These are phyloP conservation scores for Sergeia podlipaevii DNA, from an alignment of 208 protist species.

Conservation along the genomic window DNA sequence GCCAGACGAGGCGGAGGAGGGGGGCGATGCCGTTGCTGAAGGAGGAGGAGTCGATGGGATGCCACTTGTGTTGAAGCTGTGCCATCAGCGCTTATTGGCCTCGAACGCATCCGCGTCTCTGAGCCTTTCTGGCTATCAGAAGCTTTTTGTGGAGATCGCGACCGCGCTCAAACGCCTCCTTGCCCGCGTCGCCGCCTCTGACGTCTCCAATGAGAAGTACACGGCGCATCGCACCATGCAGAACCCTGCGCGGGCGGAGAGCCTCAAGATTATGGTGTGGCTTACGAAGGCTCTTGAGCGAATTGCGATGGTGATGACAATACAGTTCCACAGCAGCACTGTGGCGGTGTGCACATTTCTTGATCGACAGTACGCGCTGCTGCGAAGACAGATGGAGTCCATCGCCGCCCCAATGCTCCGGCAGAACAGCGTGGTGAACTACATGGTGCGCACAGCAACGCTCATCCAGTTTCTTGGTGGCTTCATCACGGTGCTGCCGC, in stretches of 20 bases:
- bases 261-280: constrained; percentile 71
- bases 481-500: constrained; percentile 56
- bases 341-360: constrained; percentile 6
- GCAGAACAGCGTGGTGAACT: constrained; percentile 59
- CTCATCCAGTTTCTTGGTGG: constrained; percentile 81
- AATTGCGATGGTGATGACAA: constrained; percentile 19
- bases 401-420: constrained; percentile 50
- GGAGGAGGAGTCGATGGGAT: constrained; percentile 5
- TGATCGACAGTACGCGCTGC: constrained; percentile 22
- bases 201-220: constrained; percentile 81
- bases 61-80: neutral
- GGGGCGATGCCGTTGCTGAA: neutral
- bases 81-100: neutral
- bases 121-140: neutral
- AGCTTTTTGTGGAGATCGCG: neutral
- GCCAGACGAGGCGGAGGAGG: neutral
- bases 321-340: constrained; percentile 2
- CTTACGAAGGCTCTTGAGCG: constrained; percentile 34
- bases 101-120: neutral
- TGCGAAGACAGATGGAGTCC: constrained; percentile 53
- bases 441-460: constrained; percentile 82
- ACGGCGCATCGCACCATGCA: constrained; percentile 64
- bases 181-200: constrained; percentile 49
- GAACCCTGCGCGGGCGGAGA: constrained; percentile 52
- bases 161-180: constrained; percentile 37